Evolutionary conservation across 331 rosid genomes (phyloP).

Genomic region (Malus hybrid): DNA sequence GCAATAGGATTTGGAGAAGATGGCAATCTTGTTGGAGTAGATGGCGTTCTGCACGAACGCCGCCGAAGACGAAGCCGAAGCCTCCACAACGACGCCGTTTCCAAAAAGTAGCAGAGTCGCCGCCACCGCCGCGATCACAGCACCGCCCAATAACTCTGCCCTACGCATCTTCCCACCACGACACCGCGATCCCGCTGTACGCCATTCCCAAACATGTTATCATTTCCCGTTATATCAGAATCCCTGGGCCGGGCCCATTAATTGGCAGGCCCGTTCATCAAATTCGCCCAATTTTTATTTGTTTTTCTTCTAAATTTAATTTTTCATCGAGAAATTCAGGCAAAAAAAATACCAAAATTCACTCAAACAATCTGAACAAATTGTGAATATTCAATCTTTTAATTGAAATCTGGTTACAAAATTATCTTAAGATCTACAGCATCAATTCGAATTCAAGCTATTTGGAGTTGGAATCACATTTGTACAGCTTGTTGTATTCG

Average conservation of each 20-base stretch:
- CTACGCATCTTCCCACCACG: conserved; percentile 10
- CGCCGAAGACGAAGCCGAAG: conserved; percentile 51
- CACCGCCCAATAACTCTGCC: conserved; percentile 1
- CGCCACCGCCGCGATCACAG: conserved; percentile 10
- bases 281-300: background rate
- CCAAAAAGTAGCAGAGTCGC: conserved; percentile 14
- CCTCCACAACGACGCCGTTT: conserved; percentile 17
- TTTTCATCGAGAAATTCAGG: background rate
- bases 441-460: background rate
- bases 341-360: background rate
- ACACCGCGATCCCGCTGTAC: background rate
- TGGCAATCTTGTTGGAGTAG: conserved; percentile 71
- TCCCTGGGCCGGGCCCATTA: conserved; percentile 2
- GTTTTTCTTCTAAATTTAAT: background rate
- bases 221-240: background rate
- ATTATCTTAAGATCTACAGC: background rate
- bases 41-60: conserved; percentile 79
- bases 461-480: conserved; percentile 18
- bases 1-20: conserved; percentile 92
- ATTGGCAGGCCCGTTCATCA: background rate
- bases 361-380: background rate
- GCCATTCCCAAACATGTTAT: background rate
- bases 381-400: background rate
- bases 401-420: background rate
- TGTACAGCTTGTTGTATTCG: conserved; percentile 39